Evolutionary conservation across 139 green algal species (phyloP).

Genomic region (Chlamydomonas sphaeroides): DNA sequence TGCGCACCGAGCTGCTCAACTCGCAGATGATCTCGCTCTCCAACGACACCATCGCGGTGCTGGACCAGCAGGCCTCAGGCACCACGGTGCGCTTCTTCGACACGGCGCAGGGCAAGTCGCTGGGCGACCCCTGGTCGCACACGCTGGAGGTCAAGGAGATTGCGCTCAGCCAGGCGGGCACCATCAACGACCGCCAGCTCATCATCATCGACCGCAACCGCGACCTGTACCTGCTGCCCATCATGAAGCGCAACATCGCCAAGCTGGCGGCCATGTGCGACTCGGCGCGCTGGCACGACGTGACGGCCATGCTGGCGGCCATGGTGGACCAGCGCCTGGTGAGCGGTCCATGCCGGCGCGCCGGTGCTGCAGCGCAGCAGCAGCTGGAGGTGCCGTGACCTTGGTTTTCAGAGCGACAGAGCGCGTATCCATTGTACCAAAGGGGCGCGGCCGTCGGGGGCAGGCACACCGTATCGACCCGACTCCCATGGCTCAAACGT

Average conservation of each 20-base stretch:
- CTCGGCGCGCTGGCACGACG: slow-evolving; percentile 73
- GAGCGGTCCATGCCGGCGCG: no score
- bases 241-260: slow-evolving; percentile 52
- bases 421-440: no score
- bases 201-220: slow-evolving; percentile 79
- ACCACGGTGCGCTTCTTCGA: slow-evolving; percentile 74
- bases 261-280: slow-evolving; percentile 81
- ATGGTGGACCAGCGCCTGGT: slow-evolving; percentile 72
- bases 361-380: no score
- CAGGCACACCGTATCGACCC: no score
- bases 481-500: not conserved
- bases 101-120: slow-evolving; percentile 64
- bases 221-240: slow-evolving; percentile 74
- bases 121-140: slow-evolving; percentile 65
- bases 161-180: slow-evolving; percentile 67
- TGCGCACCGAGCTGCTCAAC: slow-evolving; percentile 73
- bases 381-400: no score
- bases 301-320: slow-evolving; percentile 72
- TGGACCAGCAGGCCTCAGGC: slow-evolving; percentile 56
- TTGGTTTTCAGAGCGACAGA: no score
- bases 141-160: slow-evolving; percentile 67
- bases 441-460: no score
- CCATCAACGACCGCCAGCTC: slow-evolving; percentile 63
- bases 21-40: slow-evolving; percentile 68
- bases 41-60: slow-evolving; percentile 76